Evolutionary conservation across 805 yeast genomes (phyloP).

Genomic region (Metschnikowia continentalis): DNA sequence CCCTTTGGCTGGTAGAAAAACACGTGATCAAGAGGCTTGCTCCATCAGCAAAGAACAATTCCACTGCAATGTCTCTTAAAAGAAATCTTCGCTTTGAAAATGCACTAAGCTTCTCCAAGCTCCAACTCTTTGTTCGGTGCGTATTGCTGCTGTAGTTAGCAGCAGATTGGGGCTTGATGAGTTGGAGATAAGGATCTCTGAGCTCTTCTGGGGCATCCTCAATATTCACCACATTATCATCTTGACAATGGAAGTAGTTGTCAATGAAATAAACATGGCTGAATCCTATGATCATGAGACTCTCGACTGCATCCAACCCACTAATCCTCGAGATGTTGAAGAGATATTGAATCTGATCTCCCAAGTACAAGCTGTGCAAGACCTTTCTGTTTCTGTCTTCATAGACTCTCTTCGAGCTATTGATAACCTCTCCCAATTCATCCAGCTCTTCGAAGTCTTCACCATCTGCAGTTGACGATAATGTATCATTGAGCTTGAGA

Average conservation of each 20-base stretch:
- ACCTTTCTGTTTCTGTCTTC: slow-evolving; percentile 76
- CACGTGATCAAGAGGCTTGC: slow-evolving; percentile 68
- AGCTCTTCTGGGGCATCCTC: slow-evolving; percentile 58
- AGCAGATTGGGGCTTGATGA: slow-evolving; percentile 48
- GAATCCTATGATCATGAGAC: slow-evolving; percentile 66
- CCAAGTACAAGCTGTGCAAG: slow-evolving; percentile 59
- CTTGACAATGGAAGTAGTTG: slow-evolving; percentile 56
- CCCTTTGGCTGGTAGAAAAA: slow-evolving; percentile 48
- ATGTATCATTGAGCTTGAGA: slow-evolving; percentile 19
- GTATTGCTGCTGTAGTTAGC: slow-evolving; percentile 21
- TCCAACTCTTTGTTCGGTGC: slow-evolving; percentile 59
- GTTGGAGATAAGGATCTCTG: slow-evolving; percentile 65
- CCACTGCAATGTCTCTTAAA: slow-evolving; percentile 76
- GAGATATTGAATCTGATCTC: slow-evolving; percentile 66
- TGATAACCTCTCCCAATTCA: slow-evolving; percentile 15
- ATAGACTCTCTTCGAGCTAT: slow-evolving; percentile 18
- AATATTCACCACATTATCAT: slow-evolving; percentile 55
- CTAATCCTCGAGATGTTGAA: slow-evolving; percentile 74
- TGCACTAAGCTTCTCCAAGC: slow-evolving; percentile 52
- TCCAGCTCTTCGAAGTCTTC: slow-evolving; percentile 25
- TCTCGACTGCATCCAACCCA: slow-evolving; percentile 75
- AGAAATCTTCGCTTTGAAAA: slow-evolving; percentile 73
- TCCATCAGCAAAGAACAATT: slow-evolving; percentile 71
- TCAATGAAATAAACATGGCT: slow-evolving; percentile 64
- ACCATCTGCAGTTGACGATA: slow-evolving; percentile 9